Base-by-base conservation (phyloP, 1,139 yeast genomes). In the Entelexis paramagnoliae region DNA sequence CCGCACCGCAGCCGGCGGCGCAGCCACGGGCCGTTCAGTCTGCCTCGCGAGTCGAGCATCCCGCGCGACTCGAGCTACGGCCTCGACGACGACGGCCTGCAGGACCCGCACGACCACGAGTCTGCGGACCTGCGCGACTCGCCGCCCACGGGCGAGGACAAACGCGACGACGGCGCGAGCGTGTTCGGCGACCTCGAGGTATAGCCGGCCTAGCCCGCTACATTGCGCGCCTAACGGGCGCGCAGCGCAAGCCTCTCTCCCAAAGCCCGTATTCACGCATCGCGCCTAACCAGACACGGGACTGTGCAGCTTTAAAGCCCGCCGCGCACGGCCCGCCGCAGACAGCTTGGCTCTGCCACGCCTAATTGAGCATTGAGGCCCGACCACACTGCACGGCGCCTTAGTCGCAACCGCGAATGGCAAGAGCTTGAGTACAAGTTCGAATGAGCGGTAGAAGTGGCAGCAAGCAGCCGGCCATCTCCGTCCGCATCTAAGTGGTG, bases 171-270 rank as follows among this genome's bases (percentile, higher is more conserved):
- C 19, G 47, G 41, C 19, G 57, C 46, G 7, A 55, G 52, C 16
- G 57, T 58, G 13, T 58, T 59, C 29, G 58, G 61, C 14, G 58
- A 57, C 26, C 53, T 59, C 50, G 59, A 57, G 20, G 55, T 52
- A 22, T 56, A 40, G n/a, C n/a, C n/a, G 22, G 9, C 24, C 24
- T 22, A 6, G 24, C 24, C 2, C 13, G 30, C 30, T 13, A 10
- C 30, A 2, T 7, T 10, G 28, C 28, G 28, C 28, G 28, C 28
- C 9, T 7, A 7, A 3, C 9, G 28, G 7, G 28, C 28, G 4
- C 10, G 28, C 28, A 10, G 10, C 28, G 28, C 30, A 28, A 1
- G 30, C 30, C 13, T n/a, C n/a, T n/a, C n/a, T n/a, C n/a, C n/a
- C n/a, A n/a, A n/a, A n/a, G n/a, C n/a, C n/a, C n/a, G n/a, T n/a